These are phyloP conservation scores for Pseudogymnoascus sp. DNA, from an alignment of 2,329 filamentous ascomycete species.

Conservation along the genomic window DNA sequence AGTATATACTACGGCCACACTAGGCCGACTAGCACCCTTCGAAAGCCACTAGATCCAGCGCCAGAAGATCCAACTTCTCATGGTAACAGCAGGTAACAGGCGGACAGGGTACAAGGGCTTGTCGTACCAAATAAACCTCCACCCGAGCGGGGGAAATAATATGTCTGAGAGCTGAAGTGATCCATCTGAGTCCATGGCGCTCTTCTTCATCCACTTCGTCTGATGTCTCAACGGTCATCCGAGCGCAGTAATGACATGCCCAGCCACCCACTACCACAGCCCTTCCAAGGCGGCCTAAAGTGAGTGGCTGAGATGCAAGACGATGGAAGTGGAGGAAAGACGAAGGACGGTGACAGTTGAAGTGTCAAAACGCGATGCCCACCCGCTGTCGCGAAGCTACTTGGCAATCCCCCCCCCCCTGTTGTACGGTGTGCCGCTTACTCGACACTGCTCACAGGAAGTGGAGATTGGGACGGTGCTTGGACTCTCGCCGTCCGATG, in stretches of 20 bases:
- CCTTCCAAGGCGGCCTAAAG: neutral
- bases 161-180: constrained; percentile 1
- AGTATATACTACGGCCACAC: neutral
- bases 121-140: neutral
- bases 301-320: constrained; percentile 2
- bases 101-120: neutral
- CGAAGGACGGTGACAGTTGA: neutral
- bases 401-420: neutral
- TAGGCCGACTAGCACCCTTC: neutral
- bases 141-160: neutral
- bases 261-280: neutral
- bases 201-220: neutral
- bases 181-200: neutral
- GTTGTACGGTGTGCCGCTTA: neutral
- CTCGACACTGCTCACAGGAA: neutral
- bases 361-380: neutral
- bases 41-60: neutral
- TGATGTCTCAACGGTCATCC: neutral
- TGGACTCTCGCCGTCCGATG: neutral
- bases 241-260: neutral
- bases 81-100: neutral
- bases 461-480: constrained; percentile 4
- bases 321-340: neutral
- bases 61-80: constrained; percentile 1
- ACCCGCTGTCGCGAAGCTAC: neutral